Percentiles rank a stretch among this genome's conserved stretches.
Evolutionary conservation across 2,329 filamentous ascomycete species (phyloP).

Genomic region (Cyanodermella asteris): DNA sequence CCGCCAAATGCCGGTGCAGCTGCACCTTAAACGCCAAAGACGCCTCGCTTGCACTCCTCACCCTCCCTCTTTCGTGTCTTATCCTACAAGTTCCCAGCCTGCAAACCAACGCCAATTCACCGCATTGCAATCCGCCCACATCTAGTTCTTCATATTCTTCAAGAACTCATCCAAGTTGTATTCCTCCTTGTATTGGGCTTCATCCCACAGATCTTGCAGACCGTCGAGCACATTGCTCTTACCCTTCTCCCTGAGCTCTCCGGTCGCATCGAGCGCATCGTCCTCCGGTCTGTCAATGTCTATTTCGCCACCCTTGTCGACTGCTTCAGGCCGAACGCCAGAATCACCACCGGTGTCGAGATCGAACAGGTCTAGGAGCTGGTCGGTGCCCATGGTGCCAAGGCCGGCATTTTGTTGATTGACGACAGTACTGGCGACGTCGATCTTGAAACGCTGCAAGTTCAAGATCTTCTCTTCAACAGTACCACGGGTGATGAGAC

Average conservation of each 20-base stretch:
- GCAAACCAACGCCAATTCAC: not conserved
- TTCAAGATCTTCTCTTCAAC: slow-evolving; percentile 93
- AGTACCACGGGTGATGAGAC: slow-evolving; percentile 83
- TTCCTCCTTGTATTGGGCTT: slow-evolving; percentile 92
- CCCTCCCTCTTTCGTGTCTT: too few relatives aligned
- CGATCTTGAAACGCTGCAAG: slow-evolving; percentile 98
- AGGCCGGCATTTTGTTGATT: slow-evolving; percentile 97
- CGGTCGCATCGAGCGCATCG: slow-evolving; percentile 84
- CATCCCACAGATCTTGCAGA: slow-evolving; percentile 88
- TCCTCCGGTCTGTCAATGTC: slow-evolving; percentile 48
- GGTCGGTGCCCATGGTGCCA: slow-evolving; percentile 91
- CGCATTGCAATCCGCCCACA: not conserved
- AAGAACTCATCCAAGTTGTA: slow-evolving; percentile 91
- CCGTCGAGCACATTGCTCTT: slow-evolving; percentile 96
- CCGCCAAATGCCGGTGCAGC: too few relatives aligned
- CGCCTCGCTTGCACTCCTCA: too few relatives aligned
- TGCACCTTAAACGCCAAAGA: too few relatives aligned
- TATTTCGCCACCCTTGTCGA: slow-evolving; percentile 26
- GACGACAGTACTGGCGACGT: slow-evolving; percentile 91
- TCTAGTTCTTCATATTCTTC: slow-evolving; percentile 57
- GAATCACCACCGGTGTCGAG: slow-evolving; percentile 50
- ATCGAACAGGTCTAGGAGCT: slow-evolving; percentile 92
- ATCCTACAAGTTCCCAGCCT: too few relatives aligned
- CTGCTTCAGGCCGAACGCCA: slow-evolving; percentile 38
- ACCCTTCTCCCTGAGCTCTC: slow-evolving; percentile 78